Percentiles rank a stretch among this genome's conserved stretches.
Conservation (phyloP, 495 filamentous ascomycete species). For the Clohesyomyces aquaticus region DNA sequence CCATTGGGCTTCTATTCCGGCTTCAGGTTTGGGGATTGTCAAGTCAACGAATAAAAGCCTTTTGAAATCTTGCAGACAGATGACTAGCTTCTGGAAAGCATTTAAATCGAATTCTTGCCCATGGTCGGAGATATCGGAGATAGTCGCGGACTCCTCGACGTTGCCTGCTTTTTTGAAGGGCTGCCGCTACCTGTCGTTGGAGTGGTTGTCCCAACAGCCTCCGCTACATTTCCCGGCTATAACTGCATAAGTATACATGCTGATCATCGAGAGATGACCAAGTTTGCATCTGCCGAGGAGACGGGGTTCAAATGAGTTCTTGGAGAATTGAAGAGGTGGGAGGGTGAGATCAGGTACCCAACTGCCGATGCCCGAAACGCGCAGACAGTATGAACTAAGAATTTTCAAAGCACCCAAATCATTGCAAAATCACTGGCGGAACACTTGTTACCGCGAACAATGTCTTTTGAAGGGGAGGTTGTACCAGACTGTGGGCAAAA, state of each 20-base stretch:
- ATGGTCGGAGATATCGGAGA: neutral
- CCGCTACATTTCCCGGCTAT: slow-evolving; percentile 7
- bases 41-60: slow-evolving; percentile 13
- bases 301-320: neutral
- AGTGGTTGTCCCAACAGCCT: slow-evolving; percentile 2
- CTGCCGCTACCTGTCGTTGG: neutral
- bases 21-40: slow-evolving; percentile 4
- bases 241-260: neutral
- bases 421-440: too few species aligned
- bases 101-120: neutral
- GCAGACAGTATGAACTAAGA: too few species aligned
- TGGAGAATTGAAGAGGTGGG: neutral
- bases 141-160: neutral
- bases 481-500: too few species aligned
- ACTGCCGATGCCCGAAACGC: too few species aligned
- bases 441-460: too few species aligned
- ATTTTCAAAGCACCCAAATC: too few species aligned
- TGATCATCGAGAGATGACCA: slow-evolving; percentile 7
- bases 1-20: slow-evolving; percentile 13
- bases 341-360: neutral
- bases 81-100: neutral
- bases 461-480: too few species aligned
- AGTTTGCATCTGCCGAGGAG: neutral
- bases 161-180: slow-evolving; percentile 2
- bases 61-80: slow-evolving; percentile 8